These are phyloP conservation scores for Auxenochlorella pyrenoidosa DNA, from an alignment of 139 green algal species.

Conservation along the genomic window DNA sequence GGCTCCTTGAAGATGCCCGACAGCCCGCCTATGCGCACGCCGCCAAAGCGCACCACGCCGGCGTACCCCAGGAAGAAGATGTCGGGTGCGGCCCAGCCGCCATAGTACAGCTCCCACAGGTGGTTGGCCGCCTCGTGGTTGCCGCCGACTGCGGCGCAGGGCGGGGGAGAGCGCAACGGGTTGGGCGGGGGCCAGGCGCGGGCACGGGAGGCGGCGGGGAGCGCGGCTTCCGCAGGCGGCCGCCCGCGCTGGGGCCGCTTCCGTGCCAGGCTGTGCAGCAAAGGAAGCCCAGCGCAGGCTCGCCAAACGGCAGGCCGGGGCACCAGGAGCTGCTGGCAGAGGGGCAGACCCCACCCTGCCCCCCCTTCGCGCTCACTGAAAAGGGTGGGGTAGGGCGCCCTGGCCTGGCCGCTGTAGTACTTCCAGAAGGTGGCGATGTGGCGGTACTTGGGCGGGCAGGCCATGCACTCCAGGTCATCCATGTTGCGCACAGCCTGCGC, in stretches of 20 bases:
- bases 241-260: too few relatives aligned
- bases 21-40: conserved; percentile 92
- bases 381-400: conserved; percentile 90
- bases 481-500: conserved; percentile 95
- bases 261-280: too few relatives aligned
- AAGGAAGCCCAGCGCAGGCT: too few relatives aligned
- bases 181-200: background rate
- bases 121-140: conserved; percentile 98
- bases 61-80: conserved; percentile 97
- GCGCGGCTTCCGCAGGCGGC: too few relatives aligned
- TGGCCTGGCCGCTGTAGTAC: conserved; percentile 90
- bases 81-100: conserved; percentile 95
- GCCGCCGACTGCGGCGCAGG: conserved; percentile 95
- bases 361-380: conserved; percentile 82
- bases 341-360: too few relatives aligned
- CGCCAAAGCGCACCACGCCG: conserved; percentile 91
- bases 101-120: conserved; percentile 96
- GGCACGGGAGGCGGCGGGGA: too few relatives aligned
- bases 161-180: too few relatives aligned
- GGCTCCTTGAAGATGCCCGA: conserved; percentile 91
- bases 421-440: conserved; percentile 92
- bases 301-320: background rate
- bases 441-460: conserved; percentile 94
- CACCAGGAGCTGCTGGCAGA: background rate
- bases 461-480: conserved; percentile 95